These are phyloP conservation scores for Rhodotorula graminis DNA, from an alignment of 768 basidiomycete species.

Conservation along the genomic window DNA sequence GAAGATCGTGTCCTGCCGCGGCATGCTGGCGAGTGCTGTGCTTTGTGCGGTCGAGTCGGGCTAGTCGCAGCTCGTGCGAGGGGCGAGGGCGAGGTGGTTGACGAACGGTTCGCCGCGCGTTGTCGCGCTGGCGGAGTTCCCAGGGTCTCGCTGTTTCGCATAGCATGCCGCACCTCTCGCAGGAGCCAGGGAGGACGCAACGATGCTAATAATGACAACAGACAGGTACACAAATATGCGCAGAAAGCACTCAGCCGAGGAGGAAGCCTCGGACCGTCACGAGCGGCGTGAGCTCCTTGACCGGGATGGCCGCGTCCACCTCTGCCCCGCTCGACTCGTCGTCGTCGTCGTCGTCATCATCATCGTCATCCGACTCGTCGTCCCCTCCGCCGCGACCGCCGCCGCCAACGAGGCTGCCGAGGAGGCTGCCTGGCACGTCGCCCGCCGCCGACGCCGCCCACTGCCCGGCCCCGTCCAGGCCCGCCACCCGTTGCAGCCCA, in stretches of 20 bases:
- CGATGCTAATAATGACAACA: background rate
- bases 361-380: background rate
- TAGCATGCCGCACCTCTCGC: too few species aligned
- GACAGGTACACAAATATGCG: background rate
- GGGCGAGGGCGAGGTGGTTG: background rate
- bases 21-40: background rate
- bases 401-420: background rate
- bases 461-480: too few species aligned
- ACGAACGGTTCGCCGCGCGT: too few species aligned
- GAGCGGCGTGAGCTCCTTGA: slow-evolving; percentile 7
- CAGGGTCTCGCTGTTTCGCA: too few species aligned
- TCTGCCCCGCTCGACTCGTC: background rate
- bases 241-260: background rate
- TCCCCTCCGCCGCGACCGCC: background rate
- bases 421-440: background rate
- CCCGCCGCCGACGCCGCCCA: background rate
- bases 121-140: too few species aligned
- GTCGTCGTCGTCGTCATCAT: slow-evolving; percentile 7
- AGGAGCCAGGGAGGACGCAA: rapidly evolving
- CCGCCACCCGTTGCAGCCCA: background rate
- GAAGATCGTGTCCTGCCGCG: slow-evolving; percentile 18
- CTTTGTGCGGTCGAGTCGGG: background rate
- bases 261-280: slow-evolving; percentile 12
- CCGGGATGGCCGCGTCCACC: background rate
- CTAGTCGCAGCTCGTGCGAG: too few species aligned